Percentiles rank a stretch among this genome's conserved stretches.
These are phyloP conservation scores for Trichothecium roseum DNA, from an alignment of 2,329 filamentous ascomycete species.

Conservation along the genomic window DNA sequence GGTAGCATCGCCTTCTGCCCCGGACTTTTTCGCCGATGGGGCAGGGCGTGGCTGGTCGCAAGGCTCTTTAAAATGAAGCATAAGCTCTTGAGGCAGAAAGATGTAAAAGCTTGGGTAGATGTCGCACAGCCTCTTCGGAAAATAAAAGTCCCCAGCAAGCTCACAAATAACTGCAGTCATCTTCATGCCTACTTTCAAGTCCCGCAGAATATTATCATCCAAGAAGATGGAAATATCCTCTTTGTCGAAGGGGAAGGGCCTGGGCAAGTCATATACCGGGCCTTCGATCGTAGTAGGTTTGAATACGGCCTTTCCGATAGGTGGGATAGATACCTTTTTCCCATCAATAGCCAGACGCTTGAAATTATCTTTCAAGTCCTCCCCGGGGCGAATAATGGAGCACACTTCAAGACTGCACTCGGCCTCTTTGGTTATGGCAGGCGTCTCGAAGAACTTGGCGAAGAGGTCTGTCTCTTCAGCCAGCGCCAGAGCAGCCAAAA, in stretches of 20 bases:
- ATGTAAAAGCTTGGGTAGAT: conserved; percentile 53
- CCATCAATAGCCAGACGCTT: conserved; percentile 17
- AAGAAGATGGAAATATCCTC: conserved; percentile 45
- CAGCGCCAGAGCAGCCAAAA: background rate
- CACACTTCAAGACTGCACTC: conserved; percentile 52
- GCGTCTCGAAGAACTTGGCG: conserved; percentile 11
- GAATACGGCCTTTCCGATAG: conserved; percentile 22
- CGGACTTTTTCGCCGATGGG: conserved; percentile 23
- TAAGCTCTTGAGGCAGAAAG: conserved; percentile 58
- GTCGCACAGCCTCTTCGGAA: conserved; percentile 48
- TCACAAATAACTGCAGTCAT: conserved; percentile 44
- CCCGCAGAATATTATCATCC: conserved; percentile 43
- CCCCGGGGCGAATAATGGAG: conserved; percentile 33
- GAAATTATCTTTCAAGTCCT: conserved; percentile 31
- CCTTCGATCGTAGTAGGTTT: conserved; percentile 35
- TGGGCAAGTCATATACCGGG: conserved; percentile 11
- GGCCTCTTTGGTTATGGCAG: conserved; percentile 30
- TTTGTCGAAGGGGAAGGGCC: conserved; percentile 7
- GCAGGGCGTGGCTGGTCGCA: conserved; percentile 30
- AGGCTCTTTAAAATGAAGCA: conserved; percentile 55
- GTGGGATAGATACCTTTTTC: conserved; percentile 5
- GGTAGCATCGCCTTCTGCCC: too few species aligned
- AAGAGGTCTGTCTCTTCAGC: conserved; percentile 18
- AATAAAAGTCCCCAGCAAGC: conserved; percentile 52
- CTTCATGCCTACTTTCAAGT: conserved; percentile 57